Percentiles rank a stretch among this genome's conserved stretches.
These are phyloP conservation scores for Eimeria sp. DNA, from an alignment of 169 alveolate genomes.

Conservation along the genomic window DNA sequence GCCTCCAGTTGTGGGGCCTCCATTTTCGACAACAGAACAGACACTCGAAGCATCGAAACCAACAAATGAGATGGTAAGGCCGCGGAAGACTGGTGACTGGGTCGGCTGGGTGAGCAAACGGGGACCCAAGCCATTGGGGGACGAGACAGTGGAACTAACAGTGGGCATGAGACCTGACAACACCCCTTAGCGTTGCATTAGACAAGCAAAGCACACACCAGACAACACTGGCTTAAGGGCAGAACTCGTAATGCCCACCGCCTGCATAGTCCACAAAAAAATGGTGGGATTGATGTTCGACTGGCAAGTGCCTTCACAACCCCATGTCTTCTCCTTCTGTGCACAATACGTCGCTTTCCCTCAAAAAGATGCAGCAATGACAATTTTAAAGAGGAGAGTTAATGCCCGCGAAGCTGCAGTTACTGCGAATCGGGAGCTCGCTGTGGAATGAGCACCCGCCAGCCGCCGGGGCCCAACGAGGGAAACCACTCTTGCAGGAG, in stretches of 20 bases:
- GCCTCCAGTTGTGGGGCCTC: background rate
- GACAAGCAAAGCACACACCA: background rate
- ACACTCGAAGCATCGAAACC: constrained; percentile 57
- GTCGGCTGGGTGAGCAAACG: background rate
- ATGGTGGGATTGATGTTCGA: background rate
- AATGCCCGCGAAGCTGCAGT: background rate
- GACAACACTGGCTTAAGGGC: background rate
- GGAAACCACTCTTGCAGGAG: background rate
- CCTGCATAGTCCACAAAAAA: background rate
- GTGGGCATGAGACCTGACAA: constrained; percentile 14
- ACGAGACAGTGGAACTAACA: background rate
- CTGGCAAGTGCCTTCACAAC: background rate
- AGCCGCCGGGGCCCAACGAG: constrained; percentile 12
- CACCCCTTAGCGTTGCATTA: background rate
- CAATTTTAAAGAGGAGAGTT: background rate
- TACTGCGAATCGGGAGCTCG: background rate
- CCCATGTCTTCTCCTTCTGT: background rate
- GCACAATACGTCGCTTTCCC: background rate
- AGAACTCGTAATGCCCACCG: background rate
- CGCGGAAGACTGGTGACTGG: constrained; percentile 37
- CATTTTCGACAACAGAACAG: constrained; percentile 17
- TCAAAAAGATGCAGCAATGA: background rate
- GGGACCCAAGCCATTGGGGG: background rate
- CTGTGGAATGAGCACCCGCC: background rate
- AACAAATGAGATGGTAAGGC: constrained; percentile 24